These are phyloP conservation scores for Setaria italica DNA, from an alignment of 202 grass and related monocot genomes.

Conservation along the genomic window DNA sequence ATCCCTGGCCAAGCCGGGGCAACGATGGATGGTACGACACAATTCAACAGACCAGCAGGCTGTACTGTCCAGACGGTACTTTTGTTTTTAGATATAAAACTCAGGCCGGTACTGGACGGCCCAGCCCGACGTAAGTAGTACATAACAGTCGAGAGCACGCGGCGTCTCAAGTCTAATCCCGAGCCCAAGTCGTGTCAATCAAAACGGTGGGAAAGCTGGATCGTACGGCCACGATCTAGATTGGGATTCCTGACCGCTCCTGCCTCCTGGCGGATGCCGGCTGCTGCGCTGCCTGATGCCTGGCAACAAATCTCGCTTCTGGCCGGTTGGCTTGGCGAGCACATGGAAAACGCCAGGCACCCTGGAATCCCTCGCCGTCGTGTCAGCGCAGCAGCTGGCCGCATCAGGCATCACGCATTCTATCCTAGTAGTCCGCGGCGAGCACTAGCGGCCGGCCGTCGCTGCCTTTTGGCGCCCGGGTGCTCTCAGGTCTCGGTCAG, in stretches of 20 bases:
- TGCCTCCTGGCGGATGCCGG: not conserved
- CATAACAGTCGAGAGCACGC: no score
- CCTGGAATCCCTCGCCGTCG: not conserved
- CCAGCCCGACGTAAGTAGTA: no score
- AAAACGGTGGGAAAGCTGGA: not conserved
- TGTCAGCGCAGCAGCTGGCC: not conserved
- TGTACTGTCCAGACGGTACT: no score
- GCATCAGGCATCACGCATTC: not conserved
- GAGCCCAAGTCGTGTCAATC: slow-evolving; percentile 1
- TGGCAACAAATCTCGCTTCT: no score
- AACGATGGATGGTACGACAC: no score
- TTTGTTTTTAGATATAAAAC: no score
- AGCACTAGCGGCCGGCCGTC: not conserved
- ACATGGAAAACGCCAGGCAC: slow-evolving; percentile 30
- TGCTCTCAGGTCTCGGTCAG: not conserved
- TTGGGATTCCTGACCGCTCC: not conserved
- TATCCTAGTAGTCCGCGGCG: no score
- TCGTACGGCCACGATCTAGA: not conserved
- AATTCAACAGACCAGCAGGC: no score
- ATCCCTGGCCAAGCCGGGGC: no score
- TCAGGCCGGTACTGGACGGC: no score
- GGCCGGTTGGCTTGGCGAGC: not conserved
- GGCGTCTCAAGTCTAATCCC: not conserved
- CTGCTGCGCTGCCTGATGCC: no score
- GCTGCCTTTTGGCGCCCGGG: not conserved